Evolutionary conservation across 192 early-diverging fungal species (phyloP).

Genomic region (Backusella macrospora): DNA sequence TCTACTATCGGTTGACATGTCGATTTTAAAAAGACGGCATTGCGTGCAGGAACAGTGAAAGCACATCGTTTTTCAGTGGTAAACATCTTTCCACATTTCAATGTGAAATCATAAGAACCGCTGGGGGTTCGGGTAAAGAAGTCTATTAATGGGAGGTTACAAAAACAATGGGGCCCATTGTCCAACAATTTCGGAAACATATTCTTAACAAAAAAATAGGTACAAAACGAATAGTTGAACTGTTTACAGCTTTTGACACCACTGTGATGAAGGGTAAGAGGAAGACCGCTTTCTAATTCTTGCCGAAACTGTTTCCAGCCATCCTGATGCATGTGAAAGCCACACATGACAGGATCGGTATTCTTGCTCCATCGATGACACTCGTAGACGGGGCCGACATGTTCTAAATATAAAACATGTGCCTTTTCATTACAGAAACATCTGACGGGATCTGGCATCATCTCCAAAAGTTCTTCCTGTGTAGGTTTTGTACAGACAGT

Average conservation of each 20-base stretch:
- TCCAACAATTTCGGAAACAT: background rate
- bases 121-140: background rate
- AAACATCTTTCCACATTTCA: background rate
- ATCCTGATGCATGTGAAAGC: constrained; percentile 24
- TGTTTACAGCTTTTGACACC: constrained; percentile 3
- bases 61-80: background rate
- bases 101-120: background rate
- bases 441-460: background rate
- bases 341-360: constrained; percentile 2
- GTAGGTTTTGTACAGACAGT: background rate
- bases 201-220: constrained; percentile 6
- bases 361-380: background rate
- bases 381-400: background rate
- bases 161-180: constrained; percentile 22
- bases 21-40: background rate
- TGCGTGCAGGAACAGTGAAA: background rate
- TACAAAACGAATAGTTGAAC: constrained; percentile 24
- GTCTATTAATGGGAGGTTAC: background rate
- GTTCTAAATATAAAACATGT: background rate
- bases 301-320: constrained; percentile 14
- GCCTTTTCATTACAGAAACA: background rate
- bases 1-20: background rate
- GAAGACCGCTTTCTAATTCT: background rate
- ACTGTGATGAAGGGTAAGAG: background rate
- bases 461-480: background rate